Evolutionary conservation across 1,139 yeast species (phyloP), one percentile per base, ranked within the genome.

Genomic region (Geotrichum fermentans): DNA sequence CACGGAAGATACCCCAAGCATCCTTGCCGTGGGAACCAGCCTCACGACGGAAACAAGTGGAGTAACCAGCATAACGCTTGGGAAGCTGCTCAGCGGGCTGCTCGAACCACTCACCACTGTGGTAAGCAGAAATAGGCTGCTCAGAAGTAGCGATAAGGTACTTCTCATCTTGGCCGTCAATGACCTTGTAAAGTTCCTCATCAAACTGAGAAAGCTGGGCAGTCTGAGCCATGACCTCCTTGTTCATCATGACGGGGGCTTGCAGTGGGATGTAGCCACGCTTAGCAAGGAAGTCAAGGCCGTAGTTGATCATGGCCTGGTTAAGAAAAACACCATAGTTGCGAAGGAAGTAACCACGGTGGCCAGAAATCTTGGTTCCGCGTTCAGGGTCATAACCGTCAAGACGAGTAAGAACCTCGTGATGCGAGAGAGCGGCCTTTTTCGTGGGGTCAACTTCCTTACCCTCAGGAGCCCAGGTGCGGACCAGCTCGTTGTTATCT

Each of bases 1-100:
- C 98, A 73, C 99, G 83, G 82, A 92, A 92, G 60, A 94, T 90
- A 72, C 99, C 98, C 98, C 99, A 94, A 42, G 99, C 98, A 66
- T 92, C 99, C 72, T 92, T 92, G 70, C 99, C 99, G 66, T 92
- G 97, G 56, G 96, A 83, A 59, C 99, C 99, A 53, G 99, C 98
- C 75, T 92, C 99, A 73, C 98, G 87, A 73, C 99, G 85, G 82
- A 92, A 92, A 80, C 98, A 92, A 47, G 96, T 85, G 29, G 97
- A 89, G 75, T 83, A 92, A 61, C 99, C 99, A 47, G 96, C 99
- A 65, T 92, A 92, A 72, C 74, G 68, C 58, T 88, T 80, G 55
- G 99, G 99, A 63, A 92, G 78, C 75, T 92, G 98, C 72, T 90
- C 97, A 56, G 83, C 82, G 54, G 99, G 98, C 61, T 87, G 83